Conservation (phyloP, 495 filamentous ascomycete genomes). For the Aspergillus avenaceus region DNA sequence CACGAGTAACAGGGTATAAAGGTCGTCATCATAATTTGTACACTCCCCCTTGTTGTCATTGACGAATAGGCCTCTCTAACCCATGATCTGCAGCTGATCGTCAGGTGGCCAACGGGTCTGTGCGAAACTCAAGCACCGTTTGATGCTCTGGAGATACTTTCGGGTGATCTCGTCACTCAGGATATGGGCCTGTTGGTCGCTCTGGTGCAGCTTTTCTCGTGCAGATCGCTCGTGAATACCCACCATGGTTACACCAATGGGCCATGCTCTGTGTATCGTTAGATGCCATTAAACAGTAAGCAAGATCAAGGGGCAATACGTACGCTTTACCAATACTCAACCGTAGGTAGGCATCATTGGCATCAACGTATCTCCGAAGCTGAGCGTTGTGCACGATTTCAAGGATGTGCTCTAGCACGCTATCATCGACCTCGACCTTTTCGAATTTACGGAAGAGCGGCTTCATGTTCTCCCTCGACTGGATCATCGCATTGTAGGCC, state of each 20-base stretch:
- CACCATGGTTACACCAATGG: constrained; percentile 99
- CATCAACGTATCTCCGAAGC: constrained; percentile 86
- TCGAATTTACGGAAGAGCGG: constrained; percentile 92
- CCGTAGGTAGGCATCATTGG: constrained; percentile 89
- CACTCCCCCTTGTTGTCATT: neutral
- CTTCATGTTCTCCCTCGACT: constrained; percentile 77
- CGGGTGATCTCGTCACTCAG: constrained; percentile 93
- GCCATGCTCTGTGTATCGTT: constrained; percentile 65
- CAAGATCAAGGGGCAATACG: constrained; percentile 13
- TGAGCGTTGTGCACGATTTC: constrained; percentile 92
- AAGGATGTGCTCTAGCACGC: constrained; percentile 77
- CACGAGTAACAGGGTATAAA: constrained; percentile 1
- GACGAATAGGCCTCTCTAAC: constrained; percentile 39
- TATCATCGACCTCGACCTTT: constrained; percentile 68
- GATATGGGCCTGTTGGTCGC: constrained; percentile 87
- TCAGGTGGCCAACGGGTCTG: constrained; percentile 95
- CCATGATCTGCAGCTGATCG: constrained; percentile 92
- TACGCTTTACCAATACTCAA: constrained; percentile 94
- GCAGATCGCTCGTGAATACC: constrained; percentile 97
- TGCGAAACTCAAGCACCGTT: constrained; percentile 92
- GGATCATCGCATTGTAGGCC: constrained; percentile 73
- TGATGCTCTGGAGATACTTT: constrained; percentile 97
- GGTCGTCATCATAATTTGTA: constrained; percentile 3
- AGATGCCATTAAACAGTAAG: constrained; percentile 4
- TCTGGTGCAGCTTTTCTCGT: constrained; percentile 88